A percentile compares a stretch with the other conserved stretches of the same genome.
Conservation (phyloP, 2,329 filamentous ascomycete genomes). For the Aureobasidium sp. region DNA sequence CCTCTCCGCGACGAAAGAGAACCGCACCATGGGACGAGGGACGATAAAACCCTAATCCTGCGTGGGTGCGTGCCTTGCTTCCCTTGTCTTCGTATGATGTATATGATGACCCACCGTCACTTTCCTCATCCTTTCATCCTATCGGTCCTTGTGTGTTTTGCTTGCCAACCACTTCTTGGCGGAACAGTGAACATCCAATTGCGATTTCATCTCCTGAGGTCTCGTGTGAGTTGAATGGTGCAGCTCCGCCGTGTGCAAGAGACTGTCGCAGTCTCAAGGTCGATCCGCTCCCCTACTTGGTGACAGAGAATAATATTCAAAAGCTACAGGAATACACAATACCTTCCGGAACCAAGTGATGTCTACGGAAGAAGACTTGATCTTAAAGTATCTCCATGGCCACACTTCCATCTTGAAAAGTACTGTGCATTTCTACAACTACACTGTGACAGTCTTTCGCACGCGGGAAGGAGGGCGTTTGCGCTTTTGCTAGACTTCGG, state of each 20-base stretch:
- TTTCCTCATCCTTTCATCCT: background rate
- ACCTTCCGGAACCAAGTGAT: too few relatives aligned
- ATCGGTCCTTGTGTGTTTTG: slow-evolving; percentile 3
- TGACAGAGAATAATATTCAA: too few relatives aligned
- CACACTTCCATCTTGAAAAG: too few relatives aligned
- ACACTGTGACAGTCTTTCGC: too few relatives aligned
- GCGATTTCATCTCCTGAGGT: background rate
- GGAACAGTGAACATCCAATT: background rate
- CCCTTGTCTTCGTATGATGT: background rate
- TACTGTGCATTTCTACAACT: too few relatives aligned
- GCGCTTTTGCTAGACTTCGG: background rate
- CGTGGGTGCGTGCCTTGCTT: background rate
- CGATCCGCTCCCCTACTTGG: too few relatives aligned
- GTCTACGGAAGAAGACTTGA: too few relatives aligned
- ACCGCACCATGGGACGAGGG: background rate
- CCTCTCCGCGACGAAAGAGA: background rate
- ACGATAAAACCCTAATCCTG: background rate
- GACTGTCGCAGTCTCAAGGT: too few relatives aligned
- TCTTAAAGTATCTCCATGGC: too few relatives aligned
- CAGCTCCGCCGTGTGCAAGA: too few relatives aligned
- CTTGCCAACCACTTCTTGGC: background rate
- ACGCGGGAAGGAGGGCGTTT: too few relatives aligned
- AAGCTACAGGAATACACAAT: too few relatives aligned
- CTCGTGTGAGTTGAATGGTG: background rate
- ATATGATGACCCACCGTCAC: background rate